These are phyloP conservation scores for Mrakia blollopis DNA, from an alignment of 768 basidiomycete species.

Conservation along the genomic window DNA sequence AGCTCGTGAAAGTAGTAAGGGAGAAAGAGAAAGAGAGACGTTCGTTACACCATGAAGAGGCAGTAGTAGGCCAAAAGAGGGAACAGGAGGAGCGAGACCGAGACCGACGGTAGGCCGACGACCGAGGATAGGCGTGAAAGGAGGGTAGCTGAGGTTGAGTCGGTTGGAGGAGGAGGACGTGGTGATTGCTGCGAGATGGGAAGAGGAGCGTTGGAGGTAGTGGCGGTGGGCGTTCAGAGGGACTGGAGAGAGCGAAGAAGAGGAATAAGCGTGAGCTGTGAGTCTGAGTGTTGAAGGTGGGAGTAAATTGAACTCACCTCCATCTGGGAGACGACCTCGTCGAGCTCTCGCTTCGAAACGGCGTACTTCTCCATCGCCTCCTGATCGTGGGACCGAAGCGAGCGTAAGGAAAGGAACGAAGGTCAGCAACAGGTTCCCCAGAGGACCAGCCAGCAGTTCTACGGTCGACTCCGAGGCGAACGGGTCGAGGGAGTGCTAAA, in stretches of 20 bases:
- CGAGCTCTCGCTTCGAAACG: constrained; percentile 70
- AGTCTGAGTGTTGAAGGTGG: not conserved
- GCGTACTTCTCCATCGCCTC: constrained; percentile 67
- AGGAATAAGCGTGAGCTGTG: not conserved
- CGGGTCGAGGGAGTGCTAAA: too few relatives aligned
- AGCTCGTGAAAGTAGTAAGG: not conserved
- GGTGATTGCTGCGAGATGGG: not conserved
- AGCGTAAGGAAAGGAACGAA: not conserved
- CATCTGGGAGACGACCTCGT: constrained; percentile 74
- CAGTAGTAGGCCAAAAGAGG: constrained; percentile 9
- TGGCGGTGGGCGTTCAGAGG: constrained; percentile 15
- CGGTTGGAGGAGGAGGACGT: not conserved
- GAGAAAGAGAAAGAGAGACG: not conserved
- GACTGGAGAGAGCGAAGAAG: not conserved
- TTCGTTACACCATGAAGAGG: constrained; percentile 6
- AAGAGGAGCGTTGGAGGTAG: not conserved
- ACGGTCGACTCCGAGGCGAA: too few relatives aligned
- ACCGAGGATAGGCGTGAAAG: not conserved
- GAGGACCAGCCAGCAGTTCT: too few relatives aligned
- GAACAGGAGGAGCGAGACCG: not conserved
- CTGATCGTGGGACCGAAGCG: constrained; percentile 45
- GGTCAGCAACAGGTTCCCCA: not conserved
- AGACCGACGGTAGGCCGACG: not conserved
- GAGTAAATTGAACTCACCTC: constrained; percentile 41
- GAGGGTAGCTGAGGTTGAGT: not conserved